phyloP scores from a whole-genome alignment of 768 basidiomycete species.

The Trametes elegans region DNA sequence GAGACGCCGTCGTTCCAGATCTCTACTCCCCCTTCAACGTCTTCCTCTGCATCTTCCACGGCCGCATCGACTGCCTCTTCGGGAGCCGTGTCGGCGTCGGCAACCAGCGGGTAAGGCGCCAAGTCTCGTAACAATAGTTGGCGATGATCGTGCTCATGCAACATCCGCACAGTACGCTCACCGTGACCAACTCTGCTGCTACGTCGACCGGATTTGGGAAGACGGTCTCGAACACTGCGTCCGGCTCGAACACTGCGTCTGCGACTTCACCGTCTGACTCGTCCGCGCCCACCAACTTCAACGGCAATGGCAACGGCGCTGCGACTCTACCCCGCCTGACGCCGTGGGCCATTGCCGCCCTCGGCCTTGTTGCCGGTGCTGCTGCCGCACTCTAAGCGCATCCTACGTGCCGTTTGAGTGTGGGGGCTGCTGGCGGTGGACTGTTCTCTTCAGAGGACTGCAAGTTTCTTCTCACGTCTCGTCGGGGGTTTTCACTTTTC shows the following conservation, averaged over 20 bases:
- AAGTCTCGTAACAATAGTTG: background rate
- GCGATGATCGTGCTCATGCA: background rate
- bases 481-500: background rate
- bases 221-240: constrained; percentile 13
- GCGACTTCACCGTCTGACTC: constrained; percentile 28
- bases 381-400: constrained; percentile 41
- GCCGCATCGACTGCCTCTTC: constrained; percentile 21
- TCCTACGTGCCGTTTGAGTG: background rate
- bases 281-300: constrained; percentile 32
- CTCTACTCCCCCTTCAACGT: constrained; percentile 22
- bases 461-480: background rate
- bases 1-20: constrained; percentile 43
- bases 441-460: background rate
- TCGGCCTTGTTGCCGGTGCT: constrained; percentile 50
- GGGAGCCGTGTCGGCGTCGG: constrained; percentile 10
- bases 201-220: constrained; percentile 19
- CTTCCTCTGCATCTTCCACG: constrained; percentile 15
- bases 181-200: background rate
- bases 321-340: constrained; percentile 28
- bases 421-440: background rate
- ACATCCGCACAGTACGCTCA: constrained; percentile 1
- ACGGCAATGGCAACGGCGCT: constrained; percentile 32
- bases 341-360: constrained; percentile 31
- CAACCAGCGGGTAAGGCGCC: constrained; percentile 17
- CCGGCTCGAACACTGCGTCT: constrained; percentile 11